Evolutionary conservation across 2,329 filamentous ascomycete species (phyloP).

Genomic region (Aspergillus proliferans): DNA sequence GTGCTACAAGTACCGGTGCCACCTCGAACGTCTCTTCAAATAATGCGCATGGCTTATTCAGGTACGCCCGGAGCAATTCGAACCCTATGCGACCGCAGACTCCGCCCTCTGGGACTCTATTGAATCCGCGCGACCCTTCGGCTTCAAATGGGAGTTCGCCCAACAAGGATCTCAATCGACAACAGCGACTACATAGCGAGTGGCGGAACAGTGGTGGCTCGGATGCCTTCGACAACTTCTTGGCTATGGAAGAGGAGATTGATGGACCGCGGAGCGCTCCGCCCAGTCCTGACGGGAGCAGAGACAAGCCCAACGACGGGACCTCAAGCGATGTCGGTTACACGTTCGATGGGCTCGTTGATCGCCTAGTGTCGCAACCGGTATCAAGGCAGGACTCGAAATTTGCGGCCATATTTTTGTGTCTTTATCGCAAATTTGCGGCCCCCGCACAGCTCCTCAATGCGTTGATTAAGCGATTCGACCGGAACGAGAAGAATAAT

Average conservation of each 20-base stretch:
- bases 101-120: slow-evolving; percentile 32
- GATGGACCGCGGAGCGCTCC: slow-evolving; percentile 24
- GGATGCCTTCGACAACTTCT: slow-evolving; percentile 37
- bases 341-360: slow-evolving; percentile 65
- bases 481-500: slow-evolving; percentile 67
- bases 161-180: slow-evolving; percentile 23
- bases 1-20: background rate
- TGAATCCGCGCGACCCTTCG: slow-evolving; percentile 29
- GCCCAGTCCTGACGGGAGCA: slow-evolving; percentile 22
- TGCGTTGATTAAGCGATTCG: slow-evolving; percentile 58
- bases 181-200: slow-evolving; percentile 28
- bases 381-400: slow-evolving; percentile 84
- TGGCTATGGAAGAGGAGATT: slow-evolving; percentile 39
- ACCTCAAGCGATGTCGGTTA: slow-evolving; percentile 31
- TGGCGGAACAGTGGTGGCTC: slow-evolving; percentile 37
- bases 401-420: slow-evolving; percentile 82
- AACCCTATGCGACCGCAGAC: slow-evolving; percentile 44
- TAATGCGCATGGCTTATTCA: slow-evolving; percentile 23
- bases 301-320: slow-evolving; percentile 29
- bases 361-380: slow-evolving; percentile 74
- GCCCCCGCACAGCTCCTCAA: slow-evolving; percentile 71
- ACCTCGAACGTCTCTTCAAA: slow-evolving; percentile 32
- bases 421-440: slow-evolving; percentile 88
- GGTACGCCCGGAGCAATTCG: slow-evolving; percentile 47
- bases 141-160: slow-evolving; percentile 25